phyloP scores from a whole-genome alignment of 768 basidiomycete genomes.

The Punctularia strigosozonata region DNA sequence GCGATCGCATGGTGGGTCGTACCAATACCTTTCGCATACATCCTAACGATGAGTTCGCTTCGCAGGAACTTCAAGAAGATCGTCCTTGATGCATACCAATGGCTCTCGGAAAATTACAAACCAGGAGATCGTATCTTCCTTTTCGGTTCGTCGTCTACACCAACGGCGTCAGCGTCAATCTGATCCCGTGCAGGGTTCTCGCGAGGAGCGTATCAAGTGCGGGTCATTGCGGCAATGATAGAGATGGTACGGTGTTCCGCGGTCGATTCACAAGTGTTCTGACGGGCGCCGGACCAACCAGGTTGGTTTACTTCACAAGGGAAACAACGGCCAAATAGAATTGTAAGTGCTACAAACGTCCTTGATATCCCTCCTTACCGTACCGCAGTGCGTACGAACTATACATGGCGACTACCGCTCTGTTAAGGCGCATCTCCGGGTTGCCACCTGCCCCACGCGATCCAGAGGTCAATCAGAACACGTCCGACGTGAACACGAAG shows the following conservation, averaged over 20 bases:
- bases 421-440: no score
- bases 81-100: conserved; percentile 24
- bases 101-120: conserved; percentile 28
- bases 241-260: conserved; percentile 14
- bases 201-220: conserved; percentile 34
- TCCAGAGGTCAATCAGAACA: no score
- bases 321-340: conserved; percentile 29
- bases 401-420: no score
- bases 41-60: not conserved
- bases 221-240: conserved; percentile 32
- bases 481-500: no score
- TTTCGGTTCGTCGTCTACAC: conserved; percentile 20
- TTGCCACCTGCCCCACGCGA: no score
- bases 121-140: conserved; percentile 28
- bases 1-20: conserved; percentile 23
- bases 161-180: not conserved
- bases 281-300: conserved; percentile 6
- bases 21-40: not conserved
- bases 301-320: conserved; percentile 29
- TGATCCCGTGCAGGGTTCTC: conserved; percentile 32
- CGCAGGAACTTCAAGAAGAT: conserved; percentile 23
- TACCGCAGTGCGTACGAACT: conserved; percentile 27
- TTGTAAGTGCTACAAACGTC: conserved; percentile 15
- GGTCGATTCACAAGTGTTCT: not conserved
- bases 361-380: conserved; percentile 1